A percentile compares a stretch with the other conserved stretches of the same genome.
These are phyloP conservation scores for Pascua guehoae DNA, from an alignment of 1,284 basidiomycete genomes.

Conservation along the genomic window DNA sequence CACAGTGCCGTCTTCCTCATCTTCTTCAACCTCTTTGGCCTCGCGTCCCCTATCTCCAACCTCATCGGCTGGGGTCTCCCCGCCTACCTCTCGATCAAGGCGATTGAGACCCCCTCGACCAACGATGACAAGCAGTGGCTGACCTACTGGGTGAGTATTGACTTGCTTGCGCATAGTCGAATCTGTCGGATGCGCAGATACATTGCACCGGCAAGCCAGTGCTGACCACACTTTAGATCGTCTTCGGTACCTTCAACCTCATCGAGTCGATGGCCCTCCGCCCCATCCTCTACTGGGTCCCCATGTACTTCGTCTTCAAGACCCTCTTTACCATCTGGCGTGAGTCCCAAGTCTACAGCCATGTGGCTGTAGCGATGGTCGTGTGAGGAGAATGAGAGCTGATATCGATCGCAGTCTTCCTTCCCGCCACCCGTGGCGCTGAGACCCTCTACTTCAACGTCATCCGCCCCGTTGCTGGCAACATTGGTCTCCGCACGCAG, in stretches of 20 bases:
- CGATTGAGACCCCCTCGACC: conserved; percentile 49
- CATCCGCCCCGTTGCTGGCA: conserved; percentile 65
- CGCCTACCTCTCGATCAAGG: conserved; percentile 51
- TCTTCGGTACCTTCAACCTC: conserved; percentile 50
- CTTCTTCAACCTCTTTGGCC: conserved; percentile 53
- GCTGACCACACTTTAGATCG: conserved; percentile 29
- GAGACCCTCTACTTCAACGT: conserved; percentile 64
- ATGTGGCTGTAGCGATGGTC: no score
- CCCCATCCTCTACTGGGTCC: conserved; percentile 48
- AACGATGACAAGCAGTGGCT: conserved; percentile 54
- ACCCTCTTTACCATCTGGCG: conserved; percentile 77
- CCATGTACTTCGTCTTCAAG: conserved; percentile 84
- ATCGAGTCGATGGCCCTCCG: conserved; percentile 47
- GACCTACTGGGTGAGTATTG: conserved; percentile 45
- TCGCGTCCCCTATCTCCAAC: conserved; percentile 49
- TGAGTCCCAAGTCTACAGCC: conserved; percentile 27
- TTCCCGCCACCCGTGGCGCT: conserved; percentile 60
- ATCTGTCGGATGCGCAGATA: not conserved
- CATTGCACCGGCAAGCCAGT: not conserved
- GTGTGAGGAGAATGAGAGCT: not conserved
- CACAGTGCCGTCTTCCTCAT: conserved; percentile 44
- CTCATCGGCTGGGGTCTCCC: conserved; percentile 52
- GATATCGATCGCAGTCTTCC: conserved; percentile 31
- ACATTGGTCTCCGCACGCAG: conserved; percentile 12
- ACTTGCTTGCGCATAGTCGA: not conserved